Evolutionary conservation across 2,329 filamentous ascomycete species (phyloP).

Genomic region (Talaromyces sp.): DNA sequence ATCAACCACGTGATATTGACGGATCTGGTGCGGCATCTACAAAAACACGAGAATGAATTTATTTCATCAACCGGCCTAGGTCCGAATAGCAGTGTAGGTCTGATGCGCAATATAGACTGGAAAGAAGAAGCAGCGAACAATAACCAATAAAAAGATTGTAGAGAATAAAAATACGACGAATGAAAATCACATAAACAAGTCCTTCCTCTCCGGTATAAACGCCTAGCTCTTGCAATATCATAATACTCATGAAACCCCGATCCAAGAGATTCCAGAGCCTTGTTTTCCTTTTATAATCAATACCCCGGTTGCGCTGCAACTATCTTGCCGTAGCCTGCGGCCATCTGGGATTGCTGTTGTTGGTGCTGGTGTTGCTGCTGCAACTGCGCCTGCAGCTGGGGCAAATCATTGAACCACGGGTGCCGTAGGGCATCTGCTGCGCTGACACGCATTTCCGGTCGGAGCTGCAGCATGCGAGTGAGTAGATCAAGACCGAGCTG

Average conservation of each 20-base stretch:
- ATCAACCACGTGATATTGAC: no score
- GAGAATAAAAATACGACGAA: neutral
- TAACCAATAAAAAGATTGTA: neutral
- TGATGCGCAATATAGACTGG: neutral
- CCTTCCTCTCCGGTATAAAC: neutral
- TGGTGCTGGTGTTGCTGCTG: conserved; percentile 37
- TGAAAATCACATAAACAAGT: neutral
- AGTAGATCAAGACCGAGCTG: conserved; percentile 79
- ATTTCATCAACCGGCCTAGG: neutral
- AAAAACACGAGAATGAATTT: neutral
- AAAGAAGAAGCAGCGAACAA: neutral
- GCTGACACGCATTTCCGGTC: conserved; percentile 85
- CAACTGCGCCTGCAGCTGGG: conserved; percentile 49
- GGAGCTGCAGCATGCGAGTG: conserved; percentile 83
- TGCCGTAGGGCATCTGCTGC: conserved; percentile 82
- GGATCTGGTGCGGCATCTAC: no score
- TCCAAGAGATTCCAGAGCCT: neutral
- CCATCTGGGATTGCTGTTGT: conserved; percentile 22
- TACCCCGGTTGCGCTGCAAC: conserved; percentile 32
- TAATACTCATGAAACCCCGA: neutral
- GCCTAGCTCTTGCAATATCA: neutral
- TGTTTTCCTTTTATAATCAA: conserved; percentile 12
- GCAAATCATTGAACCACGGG: conserved; percentile 76
- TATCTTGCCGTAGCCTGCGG: conserved; percentile 34
- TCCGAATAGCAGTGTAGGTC: neutral